Conservation (phyloP, 2,329 filamentous ascomycete genomes). For the Hypoxylon rubiginosum region DNA sequence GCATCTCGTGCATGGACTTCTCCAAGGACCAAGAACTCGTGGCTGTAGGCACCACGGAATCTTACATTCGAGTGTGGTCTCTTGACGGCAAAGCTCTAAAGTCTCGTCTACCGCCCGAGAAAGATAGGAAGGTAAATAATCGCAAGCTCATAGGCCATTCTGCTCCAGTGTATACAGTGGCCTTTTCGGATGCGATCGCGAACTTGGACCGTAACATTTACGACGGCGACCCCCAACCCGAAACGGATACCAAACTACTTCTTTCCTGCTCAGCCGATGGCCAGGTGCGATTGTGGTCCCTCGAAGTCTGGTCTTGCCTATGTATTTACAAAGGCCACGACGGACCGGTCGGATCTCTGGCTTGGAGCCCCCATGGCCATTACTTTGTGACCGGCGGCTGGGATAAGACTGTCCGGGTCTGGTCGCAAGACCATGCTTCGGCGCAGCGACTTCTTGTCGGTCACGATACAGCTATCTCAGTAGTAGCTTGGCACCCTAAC, state of each 20-base stretch:
- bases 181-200: constrained; percentile 83
- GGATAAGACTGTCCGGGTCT: constrained; percentile 91
- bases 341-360: constrained; percentile 87
- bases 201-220: constrained; percentile 64
- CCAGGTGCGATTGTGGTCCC: constrained; percentile 90
- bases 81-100: constrained; percentile 86
- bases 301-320: constrained; percentile 92
- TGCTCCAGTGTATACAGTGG: constrained; percentile 87
- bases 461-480: constrained; percentile 93
- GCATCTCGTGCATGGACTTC: constrained; percentile 94
- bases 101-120: constrained; percentile 71
- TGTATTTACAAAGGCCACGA: constrained; percentile 96
- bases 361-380: constrained; percentile 93
- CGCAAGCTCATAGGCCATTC: constrained; percentile 88
- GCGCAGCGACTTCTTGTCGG: constrained; percentile 90
- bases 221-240: constrained; percentile 61
- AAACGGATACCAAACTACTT: constrained; percentile 78
- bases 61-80: constrained; percentile 95
- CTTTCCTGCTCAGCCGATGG: constrained; percentile 90
- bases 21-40: constrained; percentile 90
- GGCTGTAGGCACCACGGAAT: constrained; percentile 90
- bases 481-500: constrained; percentile 94
- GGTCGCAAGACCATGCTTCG: constrained; percentile 93
- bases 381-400: constrained; percentile 92
- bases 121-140: constrained; percentile 72